Evolutionary conservation across 1,284 basidiomycete genomes (phyloP).

Genomic region (Apiotrichum laibachii): DNA sequence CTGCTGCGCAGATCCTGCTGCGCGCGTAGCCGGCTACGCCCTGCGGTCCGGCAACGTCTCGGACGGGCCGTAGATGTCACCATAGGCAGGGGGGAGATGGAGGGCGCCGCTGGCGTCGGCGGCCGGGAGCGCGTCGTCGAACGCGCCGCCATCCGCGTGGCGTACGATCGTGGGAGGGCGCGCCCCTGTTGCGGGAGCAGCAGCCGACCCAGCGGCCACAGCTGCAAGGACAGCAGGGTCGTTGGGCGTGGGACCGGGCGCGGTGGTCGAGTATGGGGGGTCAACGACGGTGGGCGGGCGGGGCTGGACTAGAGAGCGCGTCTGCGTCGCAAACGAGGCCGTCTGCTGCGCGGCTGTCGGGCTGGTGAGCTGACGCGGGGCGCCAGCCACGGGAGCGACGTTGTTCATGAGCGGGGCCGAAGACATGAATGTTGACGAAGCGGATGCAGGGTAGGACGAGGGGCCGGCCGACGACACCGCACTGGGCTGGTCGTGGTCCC

Average conservation of each 20-base stretch:
- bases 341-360: not conserved
- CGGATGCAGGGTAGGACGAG: not conserved
- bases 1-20: no score
- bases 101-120: constrained; percentile 8
- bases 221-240: not conserved
- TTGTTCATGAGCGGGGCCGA: not conserved
- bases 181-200: not conserved
- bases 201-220: not conserved
- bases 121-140: constrained; percentile 14
- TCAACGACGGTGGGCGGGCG: not conserved
- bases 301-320: not conserved
- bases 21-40: no score
- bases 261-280: not conserved
- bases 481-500: not conserved
- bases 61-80: constrained; percentile 22
- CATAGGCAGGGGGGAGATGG: constrained; percentile 24
- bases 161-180: constrained; percentile 20
- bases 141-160: constrained; percentile 22
- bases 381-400: not conserved
- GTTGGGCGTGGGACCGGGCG: not conserved
- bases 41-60: not conserved
- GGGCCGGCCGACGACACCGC: not conserved
- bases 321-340: not conserved
- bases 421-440: not conserved
- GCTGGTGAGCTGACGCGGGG: not conserved